Base-by-base conservation (phyloP, 1,284 basidiomycete genomes). In the Apiotrichum laibachii region DNA sequence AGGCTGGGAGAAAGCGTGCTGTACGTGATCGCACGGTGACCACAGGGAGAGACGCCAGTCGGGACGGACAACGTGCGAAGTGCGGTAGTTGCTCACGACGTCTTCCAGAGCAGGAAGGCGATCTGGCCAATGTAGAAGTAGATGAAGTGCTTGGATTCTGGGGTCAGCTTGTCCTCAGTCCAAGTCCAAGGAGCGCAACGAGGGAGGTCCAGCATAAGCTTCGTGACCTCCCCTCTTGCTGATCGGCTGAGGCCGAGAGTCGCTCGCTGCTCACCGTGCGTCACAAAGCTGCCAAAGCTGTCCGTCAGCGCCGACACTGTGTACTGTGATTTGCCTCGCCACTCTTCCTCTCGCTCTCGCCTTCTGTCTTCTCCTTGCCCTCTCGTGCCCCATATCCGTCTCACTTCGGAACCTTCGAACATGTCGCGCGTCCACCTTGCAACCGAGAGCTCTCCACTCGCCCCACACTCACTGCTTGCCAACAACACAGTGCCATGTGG, bases 141-240 rank as follows among this genome's bases (percentile, higher is more conserved):
- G 81, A 96, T 92, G 81, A 96, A 96, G 77, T 95, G 89, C 78
- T 92, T 93, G 65, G 92, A 92, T 85, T 95, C 92, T 94, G 80
- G 26, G 3, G 50, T 43, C 22, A 56, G 59, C 58, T n/a, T 53
- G 45, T 52, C 39, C 48, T 43, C 44, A 53, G 60, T n/a, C n/a
- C n/a, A n/a, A n/a, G n/a, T n/a, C n/a, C n/a, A 59, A 60, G 59
- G 60, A 45, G n/a, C 21, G 10, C 46, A 49, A 39, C 57, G 46
- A 46, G 64, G 34, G 44, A 31, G 19, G 26, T 31, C 7, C 26
- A 31, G 26, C 21, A 46, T 26, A 22, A 44, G 26, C 26, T 31
- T 31, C 4, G 26, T 7, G 26, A 31, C 26, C 26, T 31, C 26
- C 26, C 26, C 26, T 31, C 26, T 4, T 31, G 26, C 26, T 7